Evolutionary conservation across 106 monocot genomes (phyloP), one percentile per base, ranked within the genome.

Genomic region (Platanthera guangdongensis): DNA sequence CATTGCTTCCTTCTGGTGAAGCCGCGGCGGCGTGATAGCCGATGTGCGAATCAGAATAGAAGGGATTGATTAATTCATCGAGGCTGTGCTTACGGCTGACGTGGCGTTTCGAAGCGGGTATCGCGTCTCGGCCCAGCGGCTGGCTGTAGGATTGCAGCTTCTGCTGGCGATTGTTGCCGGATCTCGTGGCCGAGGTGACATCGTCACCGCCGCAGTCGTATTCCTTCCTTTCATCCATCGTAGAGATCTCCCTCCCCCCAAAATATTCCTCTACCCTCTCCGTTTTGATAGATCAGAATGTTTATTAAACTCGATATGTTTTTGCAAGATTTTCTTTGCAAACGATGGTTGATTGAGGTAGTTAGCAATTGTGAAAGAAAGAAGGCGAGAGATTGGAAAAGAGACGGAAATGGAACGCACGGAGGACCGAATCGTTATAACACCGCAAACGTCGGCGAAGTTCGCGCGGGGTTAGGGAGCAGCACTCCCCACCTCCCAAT

Each of bases 81-180:
- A 78, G 67, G 83, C 81, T 81, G 75, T 87, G 78, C 57, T 83
- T 87, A 16, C 87, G 72, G 51, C 16, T 64, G 13, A 65, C 49
- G 71, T 5, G 53, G 52, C 70, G 32, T 47, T 10, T 53, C 18
- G 60, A 15, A 16, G 74, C 22, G 47, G 51, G 73, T 9, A 64
- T 52, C 51, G 57, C 54, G 67, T 75, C 83, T 46, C 63, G 83
- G 51, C 39, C 54, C 19, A 87, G 78, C 13, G 83, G 83, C 72
- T 87, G 86, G 75, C 81, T 81, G 71, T 78, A 87, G 53, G 80
- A 81, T 0, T 76, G 75, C 10, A 74, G 52, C 65, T 82, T 82
- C 25, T 69, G 68, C 47, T 1, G 76, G 71, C 11, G 79, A 68
- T 8, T 6, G 71, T 28, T 5, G 60, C 71, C 47, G 51, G 70